Conservation (phyloP, 176 grass and related monocot genomes). For the Stipa capillata region DNA sequence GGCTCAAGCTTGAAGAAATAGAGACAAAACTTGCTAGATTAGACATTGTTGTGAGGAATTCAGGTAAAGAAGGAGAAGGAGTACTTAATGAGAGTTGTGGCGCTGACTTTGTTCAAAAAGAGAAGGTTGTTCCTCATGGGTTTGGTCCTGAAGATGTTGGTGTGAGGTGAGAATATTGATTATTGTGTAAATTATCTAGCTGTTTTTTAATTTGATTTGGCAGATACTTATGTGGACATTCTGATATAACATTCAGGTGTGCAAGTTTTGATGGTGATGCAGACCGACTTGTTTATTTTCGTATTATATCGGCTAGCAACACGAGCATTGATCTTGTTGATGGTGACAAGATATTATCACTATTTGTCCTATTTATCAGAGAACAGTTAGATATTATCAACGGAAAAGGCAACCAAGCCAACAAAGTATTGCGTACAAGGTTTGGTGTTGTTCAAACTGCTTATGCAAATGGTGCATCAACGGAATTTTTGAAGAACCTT, state of each 20-base stretch:
- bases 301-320: slow-evolving; percentile 39
- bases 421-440: slow-evolving; percentile 41
- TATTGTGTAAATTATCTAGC: not conserved
- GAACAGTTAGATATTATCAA: slow-evolving; percentile 70
- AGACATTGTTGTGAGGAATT: slow-evolving; percentile 61
- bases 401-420: slow-evolving; percentile 4
- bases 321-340: slow-evolving; percentile 73
- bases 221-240: slow-evolving; percentile 11
- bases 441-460: slow-evolving; percentile 88
- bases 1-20: slow-evolving; percentile 62
- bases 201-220: not conserved
- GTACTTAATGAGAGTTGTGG: slow-evolving; percentile 88
- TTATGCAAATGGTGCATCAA: slow-evolving; percentile 93
- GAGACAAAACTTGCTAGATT: slow-evolving; percentile 43
- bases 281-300: slow-evolving; percentile 81
- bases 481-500: slow-evolving; percentile 51
- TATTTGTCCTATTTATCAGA: slow-evolving; percentile 88
- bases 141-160: slow-evolving; percentile 56
- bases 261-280: slow-evolving; percentile 93
- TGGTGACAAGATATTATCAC: slow-evolving; percentile 85
- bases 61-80: slow-evolving; percentile 73
- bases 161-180: slow-evolving; percentile 32
- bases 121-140: slow-evolving; percentile 60
- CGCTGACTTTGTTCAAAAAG: slow-evolving; percentile 96
- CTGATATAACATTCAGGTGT: slow-evolving; percentile 57